phyloP scores from a whole-genome alignment of 805 yeast genomes.

The Saccharomyces eubayanus region DNA sequence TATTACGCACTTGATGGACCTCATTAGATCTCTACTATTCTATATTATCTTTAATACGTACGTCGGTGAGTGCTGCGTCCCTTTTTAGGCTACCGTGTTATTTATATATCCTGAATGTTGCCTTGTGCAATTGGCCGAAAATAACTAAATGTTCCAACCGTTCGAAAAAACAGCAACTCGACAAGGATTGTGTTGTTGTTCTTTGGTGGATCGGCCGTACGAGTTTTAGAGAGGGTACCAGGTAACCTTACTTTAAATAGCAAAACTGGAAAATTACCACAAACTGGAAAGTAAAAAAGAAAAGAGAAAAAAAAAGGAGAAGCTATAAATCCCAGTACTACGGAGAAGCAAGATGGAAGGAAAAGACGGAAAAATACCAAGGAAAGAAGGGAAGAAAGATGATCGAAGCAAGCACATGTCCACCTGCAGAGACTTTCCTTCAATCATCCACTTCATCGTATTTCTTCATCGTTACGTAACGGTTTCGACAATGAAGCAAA shows the following conservation, averaged over 20 bases:
- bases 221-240: not conserved
- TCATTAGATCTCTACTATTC: constrained; percentile 37
- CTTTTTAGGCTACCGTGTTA: not conserved
- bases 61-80: not conserved
- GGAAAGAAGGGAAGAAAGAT: not conserved
- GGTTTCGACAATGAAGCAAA: not conserved
- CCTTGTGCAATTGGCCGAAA: not conserved
- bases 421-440: not conserved
- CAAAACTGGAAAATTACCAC: not conserved
- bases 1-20: constrained; percentile 84
- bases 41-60: not conserved
- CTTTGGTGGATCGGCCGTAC: not conserved
- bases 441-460: not conserved
- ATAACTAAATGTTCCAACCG: not conserved
- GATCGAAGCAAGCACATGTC: not conserved
- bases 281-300: not conserved
- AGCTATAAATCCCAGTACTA: not conserved
- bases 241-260: not conserved
- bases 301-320: not conserved
- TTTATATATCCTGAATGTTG: not conserved
- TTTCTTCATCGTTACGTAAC: not conserved
- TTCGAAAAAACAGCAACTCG: not conserved
- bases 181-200: not conserved
- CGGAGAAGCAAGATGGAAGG: not conserved
- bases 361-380: not conserved